Evolutionary conservation across 192 early-diverging fungal species (phyloP).

Genomic region (Podila epicladia): DNA sequence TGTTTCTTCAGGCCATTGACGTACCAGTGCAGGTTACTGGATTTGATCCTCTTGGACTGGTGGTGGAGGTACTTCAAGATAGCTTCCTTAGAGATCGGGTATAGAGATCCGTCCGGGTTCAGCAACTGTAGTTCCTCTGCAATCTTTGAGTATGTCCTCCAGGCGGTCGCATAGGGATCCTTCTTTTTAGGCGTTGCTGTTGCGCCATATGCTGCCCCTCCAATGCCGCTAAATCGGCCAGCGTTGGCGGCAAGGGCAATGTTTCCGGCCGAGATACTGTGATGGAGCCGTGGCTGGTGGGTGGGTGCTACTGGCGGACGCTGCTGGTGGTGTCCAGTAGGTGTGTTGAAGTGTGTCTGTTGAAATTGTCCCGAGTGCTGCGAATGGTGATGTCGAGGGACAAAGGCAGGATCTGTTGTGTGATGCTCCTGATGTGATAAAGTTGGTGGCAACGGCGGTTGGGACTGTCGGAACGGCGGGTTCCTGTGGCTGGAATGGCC

Average conservation of each 20-base stretch:
- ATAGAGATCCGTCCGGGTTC: slow-evolving; percentile 38
- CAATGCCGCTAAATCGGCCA: neutral
- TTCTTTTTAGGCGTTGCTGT: slow-evolving; percentile 32
- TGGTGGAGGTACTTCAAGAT: slow-evolving; percentile 50
- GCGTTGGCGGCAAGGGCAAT: slow-evolving; percentile 19
- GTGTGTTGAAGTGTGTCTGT: slow-evolving; percentile 2
- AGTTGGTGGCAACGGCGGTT: neutral
- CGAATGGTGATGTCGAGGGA: slow-evolving; percentile 12
- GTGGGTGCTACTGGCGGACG: slow-evolving; percentile 34
- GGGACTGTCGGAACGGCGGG: slow-evolving; percentile 17
- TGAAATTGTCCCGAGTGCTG: slow-evolving; percentile 9
- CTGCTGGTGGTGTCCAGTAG: slow-evolving; percentile 21
- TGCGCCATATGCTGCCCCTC: neutral
- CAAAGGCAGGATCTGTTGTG: slow-evolving; percentile 2
- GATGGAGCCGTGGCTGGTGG: slow-evolving; percentile 41
- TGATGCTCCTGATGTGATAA: slow-evolving; percentile 19
- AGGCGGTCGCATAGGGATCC: slow-evolving; percentile 47
- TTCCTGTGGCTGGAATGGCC: neutral
- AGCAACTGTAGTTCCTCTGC: slow-evolving; percentile 35
- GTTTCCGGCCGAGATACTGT: slow-evolving; percentile 41
- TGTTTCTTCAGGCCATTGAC: slow-evolving; percentile 50
- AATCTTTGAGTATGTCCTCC: slow-evolving; percentile 50
- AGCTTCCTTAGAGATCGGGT: slow-evolving; percentile 49
- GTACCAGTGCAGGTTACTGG: slow-evolving; percentile 50
- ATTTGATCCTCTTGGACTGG: slow-evolving; percentile 48